phyloP scores from a whole-genome alignment of 495 filamentous ascomycete species.

The Annulohypoxylon bovei region DNA sequence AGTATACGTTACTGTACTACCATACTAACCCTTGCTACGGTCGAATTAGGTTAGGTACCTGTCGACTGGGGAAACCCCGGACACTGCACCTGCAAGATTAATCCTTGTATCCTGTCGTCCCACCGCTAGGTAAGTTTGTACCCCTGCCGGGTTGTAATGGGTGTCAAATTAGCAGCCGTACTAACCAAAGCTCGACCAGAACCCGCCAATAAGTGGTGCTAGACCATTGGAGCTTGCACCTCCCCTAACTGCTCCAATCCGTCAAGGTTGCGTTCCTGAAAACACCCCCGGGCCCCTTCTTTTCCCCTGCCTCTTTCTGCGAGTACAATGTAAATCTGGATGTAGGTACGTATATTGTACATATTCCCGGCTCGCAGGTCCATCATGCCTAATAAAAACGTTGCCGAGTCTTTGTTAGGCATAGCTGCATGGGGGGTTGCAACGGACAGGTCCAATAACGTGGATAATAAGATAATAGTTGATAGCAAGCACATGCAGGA shows the following conservation, averaged over 20 bases:
- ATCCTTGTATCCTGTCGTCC: constrained; percentile 18
- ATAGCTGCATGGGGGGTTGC: constrained; percentile 43
- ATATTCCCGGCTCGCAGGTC: constrained; percentile 37
- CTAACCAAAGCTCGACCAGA: constrained; percentile 25
- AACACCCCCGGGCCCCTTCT: constrained; percentile 10
- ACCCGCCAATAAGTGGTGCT: constrained; percentile 12
- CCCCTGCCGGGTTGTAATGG: constrained; percentile 16
- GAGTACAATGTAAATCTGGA: neutral
- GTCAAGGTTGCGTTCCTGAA: constrained; percentile 35
- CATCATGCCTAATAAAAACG: constrained; percentile 45
- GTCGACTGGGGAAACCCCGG: constrained; percentile 32
- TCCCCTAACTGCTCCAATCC: constrained; percentile 9
- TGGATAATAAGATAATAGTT: constrained; percentile 45
- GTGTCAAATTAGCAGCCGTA: constrained; percentile 34
- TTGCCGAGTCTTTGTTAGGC: constrained; percentile 42
- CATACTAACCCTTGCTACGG: neutral
- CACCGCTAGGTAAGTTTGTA: constrained; percentile 1
- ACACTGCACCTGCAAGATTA: constrained; percentile 30
- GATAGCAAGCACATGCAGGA: constrained; percentile 25
- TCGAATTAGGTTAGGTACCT: neutral
- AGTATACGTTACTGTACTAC: constrained; percentile 23
- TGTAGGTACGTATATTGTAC: constrained; percentile 17
- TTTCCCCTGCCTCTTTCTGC: neutral
- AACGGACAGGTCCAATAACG: constrained; percentile 43
- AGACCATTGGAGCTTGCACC: constrained; percentile 14